Evolutionary conservation across 169 alveolate genomes (phyloP).

Genomic region (Plasmodium billcollinsi): DNA sequence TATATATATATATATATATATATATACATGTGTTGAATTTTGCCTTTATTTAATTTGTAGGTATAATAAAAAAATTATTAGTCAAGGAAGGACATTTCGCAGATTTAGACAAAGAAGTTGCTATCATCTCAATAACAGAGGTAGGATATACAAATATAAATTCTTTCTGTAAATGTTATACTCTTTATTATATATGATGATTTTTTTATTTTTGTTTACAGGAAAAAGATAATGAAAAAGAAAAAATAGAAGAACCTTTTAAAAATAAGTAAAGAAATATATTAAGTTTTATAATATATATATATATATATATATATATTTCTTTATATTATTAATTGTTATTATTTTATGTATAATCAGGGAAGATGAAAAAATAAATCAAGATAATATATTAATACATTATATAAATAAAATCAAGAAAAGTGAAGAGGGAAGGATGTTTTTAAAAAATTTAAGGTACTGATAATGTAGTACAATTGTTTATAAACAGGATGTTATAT

Average conservation of each 20-base stretch:
- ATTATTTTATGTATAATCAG: slow-evolving; percentile 1
- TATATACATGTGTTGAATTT: neutral
- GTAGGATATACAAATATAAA: slow-evolving; percentile 7
- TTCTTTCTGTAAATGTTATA: neutral
- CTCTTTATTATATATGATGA: neutral
- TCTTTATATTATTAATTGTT: neutral
- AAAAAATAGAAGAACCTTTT: neutral
- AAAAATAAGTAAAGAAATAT: neutral
- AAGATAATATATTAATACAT: slow-evolving; percentile 31
- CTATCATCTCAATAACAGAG: slow-evolving; percentile 35
- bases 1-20: slow-evolving; percentile 5
- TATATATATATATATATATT: no score
- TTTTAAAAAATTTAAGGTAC: slow-evolving; percentile 46
- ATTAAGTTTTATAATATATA: no score
- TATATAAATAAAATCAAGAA: slow-evolving; percentile 17
- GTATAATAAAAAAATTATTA: slow-evolving; percentile 37
- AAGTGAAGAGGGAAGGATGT: slow-evolving; percentile 24
- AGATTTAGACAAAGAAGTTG: slow-evolving; percentile 52
- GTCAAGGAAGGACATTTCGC: slow-evolving; percentile 67
- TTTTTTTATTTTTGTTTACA: neutral
- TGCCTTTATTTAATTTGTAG: slow-evolving; percentile 12
- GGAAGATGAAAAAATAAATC: slow-evolving; percentile 29
- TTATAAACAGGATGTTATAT: neutral
- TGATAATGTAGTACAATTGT: neutral
- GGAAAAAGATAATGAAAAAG: neutral